Base-by-base conservation (phyloP, 768 basidiomycete species). In the Boletellus ananiceps region DNA sequence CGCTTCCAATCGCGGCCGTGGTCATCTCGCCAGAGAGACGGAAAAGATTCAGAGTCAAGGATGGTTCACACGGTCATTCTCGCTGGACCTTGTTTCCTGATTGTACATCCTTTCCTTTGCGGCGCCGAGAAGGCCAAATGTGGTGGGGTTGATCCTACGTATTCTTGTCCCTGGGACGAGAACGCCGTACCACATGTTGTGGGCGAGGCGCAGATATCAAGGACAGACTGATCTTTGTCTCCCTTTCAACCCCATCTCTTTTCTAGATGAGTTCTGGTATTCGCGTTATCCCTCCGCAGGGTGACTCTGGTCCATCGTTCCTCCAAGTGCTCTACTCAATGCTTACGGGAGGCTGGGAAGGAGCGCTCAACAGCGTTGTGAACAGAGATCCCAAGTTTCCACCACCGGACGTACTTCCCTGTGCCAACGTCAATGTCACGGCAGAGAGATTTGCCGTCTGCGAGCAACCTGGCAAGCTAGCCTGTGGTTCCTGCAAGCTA, bases 371-470 rank as follows among this genome's bases (percentile, higher is more conserved):
- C 35, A 27, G 12, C 29, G 2, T 53, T 34, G 44, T 5, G 41
- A 54, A 46, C 15, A 40, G 1, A n/a, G 46, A 47, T 25, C 60
- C 57, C 39, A 60, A 54, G 44, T 54, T 58, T 50, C 58, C 56
- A 8, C 66, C 66, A 3, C 55, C 61, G 34, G 58, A 62, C 21
- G 41, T 46, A 16, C 56, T 72, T 8, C 72, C 67, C 5, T 74
- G 73, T 33, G 73, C 73, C 14, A 70, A 72, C 36, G 56, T 67
- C 21, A 51, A 69, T 27, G 54, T 52, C n/a, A n/a, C n/a, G n/a
- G n/a, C n/a, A 6, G 41, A 54, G 1, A 56, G 55, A n/a, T 47
- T 60, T 40, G 47, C 36, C 13, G 45, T 19, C 18, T 74, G 73
- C 49, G 39, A 55, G 13, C 62, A 68, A 0, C 60, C 56, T 9